These are phyloP conservation scores for Thalassiosira delicatula DNA, from an alignment of 352 stramenopile genomes.

Conservation along the genomic window DNA sequence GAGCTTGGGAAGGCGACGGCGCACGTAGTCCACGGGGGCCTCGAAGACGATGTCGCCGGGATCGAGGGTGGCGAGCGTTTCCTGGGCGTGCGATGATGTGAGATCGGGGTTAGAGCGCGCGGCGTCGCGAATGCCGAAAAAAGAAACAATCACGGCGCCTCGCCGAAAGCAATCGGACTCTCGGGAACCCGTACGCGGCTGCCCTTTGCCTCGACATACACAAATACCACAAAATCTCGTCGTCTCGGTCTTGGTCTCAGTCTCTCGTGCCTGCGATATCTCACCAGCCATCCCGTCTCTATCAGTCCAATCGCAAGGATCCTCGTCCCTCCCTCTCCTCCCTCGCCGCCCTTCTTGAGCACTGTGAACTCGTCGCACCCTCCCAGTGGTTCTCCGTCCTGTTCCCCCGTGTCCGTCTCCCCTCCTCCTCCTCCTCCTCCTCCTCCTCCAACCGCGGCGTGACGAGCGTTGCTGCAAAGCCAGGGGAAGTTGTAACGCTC, in stretches of 20 bases:
- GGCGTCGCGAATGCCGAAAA: too few relatives aligned
- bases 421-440: too few relatives aligned
- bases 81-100: neutral
- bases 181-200: too few relatives aligned
- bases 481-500: slow-evolving; percentile 73
- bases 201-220: too few relatives aligned
- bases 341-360: slow-evolving; percentile 4
- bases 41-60: neutral
- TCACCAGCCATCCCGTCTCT: slow-evolving; percentile 71
- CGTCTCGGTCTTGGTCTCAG: too few relatives aligned
- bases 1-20: slow-evolving; percentile 52
- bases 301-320: slow-evolving; percentile 76
- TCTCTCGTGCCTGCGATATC: too few relatives aligned
- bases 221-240: too few relatives aligned
- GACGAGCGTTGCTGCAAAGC: slow-evolving; percentile 71
- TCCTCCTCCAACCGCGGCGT: too few relatives aligned
- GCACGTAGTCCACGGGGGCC: slow-evolving; percentile 28
- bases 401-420: neutral
- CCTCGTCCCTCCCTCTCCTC: slow-evolving; percentile 19
- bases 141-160: too few relatives aligned
- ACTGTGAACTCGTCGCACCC: slow-evolving; percentile 52
- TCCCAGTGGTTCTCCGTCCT: slow-evolving; percentile 33
- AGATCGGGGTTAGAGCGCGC: too few relatives aligned
- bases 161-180: too few relatives aligned
- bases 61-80: slow-evolving; percentile 71